Conservation (phyloP, 2,329 filamentous ascomycete genomes). For the Aphanocladium album region DNA sequence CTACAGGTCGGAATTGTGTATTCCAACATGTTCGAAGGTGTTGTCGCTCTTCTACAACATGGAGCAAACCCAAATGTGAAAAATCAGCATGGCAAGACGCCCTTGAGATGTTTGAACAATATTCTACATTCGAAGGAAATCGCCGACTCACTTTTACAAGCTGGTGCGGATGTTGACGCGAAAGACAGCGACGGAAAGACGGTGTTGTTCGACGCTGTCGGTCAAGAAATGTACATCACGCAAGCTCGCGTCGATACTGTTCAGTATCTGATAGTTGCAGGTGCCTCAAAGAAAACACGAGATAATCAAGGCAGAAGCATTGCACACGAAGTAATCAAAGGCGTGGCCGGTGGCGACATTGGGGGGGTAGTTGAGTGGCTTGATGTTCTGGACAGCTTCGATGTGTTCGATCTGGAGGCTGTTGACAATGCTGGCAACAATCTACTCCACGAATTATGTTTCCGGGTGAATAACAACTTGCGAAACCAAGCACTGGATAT, state of each 20-base stretch:
- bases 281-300: not conserved
- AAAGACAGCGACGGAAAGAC: not conserved
- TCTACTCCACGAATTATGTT: constrained; percentile 1
- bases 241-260: not conserved
- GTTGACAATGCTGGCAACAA: constrained; percentile 2
- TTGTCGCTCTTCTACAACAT: not conserved
- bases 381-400: not conserved
- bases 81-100: not conserved
- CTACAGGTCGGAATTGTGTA: not conserved
- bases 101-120: not conserved
- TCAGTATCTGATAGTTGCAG: not conserved
- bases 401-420: not conserved
- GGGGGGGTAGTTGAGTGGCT: not conserved
- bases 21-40: not conserved
- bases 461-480: not conserved
- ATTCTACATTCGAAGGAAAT: not conserved
- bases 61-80: constrained; percentile 4
- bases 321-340: not conserved
- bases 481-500: not conserved
- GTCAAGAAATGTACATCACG: not conserved
- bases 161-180: constrained; percentile 1
- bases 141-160: not conserved
- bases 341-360: not conserved
- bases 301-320: not conserved
- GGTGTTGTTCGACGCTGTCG: not conserved